Base-by-base conservation (phyloP, 2,329 filamentous ascomycete genomes). In the Fusarium udum region DNA sequence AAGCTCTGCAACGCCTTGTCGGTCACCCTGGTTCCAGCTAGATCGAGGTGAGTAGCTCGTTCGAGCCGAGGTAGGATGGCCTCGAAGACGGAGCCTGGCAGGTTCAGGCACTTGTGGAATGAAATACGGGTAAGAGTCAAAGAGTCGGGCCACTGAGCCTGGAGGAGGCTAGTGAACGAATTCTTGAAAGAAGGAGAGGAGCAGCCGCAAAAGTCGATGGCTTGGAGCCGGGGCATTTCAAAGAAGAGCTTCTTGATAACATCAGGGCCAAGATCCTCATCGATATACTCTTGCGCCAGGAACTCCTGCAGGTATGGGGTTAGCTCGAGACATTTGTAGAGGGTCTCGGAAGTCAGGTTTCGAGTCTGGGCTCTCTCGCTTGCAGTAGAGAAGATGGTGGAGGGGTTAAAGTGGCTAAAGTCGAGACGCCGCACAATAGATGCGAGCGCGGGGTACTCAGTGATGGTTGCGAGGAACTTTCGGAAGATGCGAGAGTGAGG, bases 351-450 rank as follows among this genome's bases (percentile, higher is more conserved):
- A 26, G 93, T 95, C 77, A 96, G 82, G 82, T 95, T 95, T 78
- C 90, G 90, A 64, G 93, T 93, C 81, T 92, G 88, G 28, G 89
- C 87, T 66, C 93, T 91, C 87, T 94, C 92, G 80, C 91, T 90
- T 74, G 91, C 92, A 22, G 92, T 94, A 69, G 89, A 89, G 78
- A 95, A 94, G 72, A 94, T 86, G 62, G 92, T 92, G 61, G 92
- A 90, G 28, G 93, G 93, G 80, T 94, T 95, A 83, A 95, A 95
- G 84, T 95, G 93, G 71, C 92, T 95, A 78, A 96, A 95, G 83
- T 96, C 93, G 51, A 95, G 85, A 57, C 93, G 91, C 65, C 92
- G 90, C 49, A 95, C 92, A 76, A 95, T 90, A 45, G 90, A 92
- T 51, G 93, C 93, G 61, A 95, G 85, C 14, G 90, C 85, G 5